phyloP scores from a whole-genome alignment of 2,329 filamentous ascomycete genomes.

The Exserohilum turcica region DNA sequence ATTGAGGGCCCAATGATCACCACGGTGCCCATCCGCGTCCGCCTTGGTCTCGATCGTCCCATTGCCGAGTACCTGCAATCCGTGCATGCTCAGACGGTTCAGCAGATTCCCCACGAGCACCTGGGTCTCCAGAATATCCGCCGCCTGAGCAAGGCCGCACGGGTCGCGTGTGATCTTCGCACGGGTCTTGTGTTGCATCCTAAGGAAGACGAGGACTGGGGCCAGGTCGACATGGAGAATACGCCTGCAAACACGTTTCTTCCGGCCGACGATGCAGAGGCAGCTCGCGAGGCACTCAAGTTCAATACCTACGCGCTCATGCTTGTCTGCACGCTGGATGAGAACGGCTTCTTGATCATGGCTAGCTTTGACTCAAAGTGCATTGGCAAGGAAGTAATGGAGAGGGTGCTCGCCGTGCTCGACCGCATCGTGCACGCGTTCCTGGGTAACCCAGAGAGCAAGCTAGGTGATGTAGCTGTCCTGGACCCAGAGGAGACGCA shows the following conservation, averaged over 20 bases:
- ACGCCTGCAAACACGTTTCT: constrained; percentile 59
- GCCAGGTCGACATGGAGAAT: constrained; percentile 21
- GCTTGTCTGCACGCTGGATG: constrained; percentile 66
- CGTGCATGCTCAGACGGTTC: constrained; percentile 62
- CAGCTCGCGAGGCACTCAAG: constrained; percentile 63
- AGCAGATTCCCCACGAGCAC: constrained; percentile 69
- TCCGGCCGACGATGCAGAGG: constrained; percentile 61
- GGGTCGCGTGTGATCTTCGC: constrained; percentile 42
- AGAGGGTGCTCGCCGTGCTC: constrained; percentile 60
- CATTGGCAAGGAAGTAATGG: constrained; percentile 58
- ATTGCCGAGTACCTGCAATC: constrained; percentile 60
- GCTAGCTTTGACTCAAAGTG: constrained; percentile 69
- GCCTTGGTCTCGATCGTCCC: constrained; percentile 50
- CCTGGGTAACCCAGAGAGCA: constrained; percentile 48
- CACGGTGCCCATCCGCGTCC: constrained; percentile 62
- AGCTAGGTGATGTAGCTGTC: constrained; percentile 36
- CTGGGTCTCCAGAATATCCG: constrained; percentile 66
- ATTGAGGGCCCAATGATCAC: constrained; percentile 67
- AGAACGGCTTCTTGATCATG: constrained; percentile 62
- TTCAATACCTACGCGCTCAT: constrained; percentile 67
- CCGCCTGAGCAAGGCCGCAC: constrained; percentile 41
- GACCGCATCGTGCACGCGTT: constrained; percentile 58
- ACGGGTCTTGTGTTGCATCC: constrained; percentile 48
- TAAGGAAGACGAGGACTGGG: constrained; percentile 35
- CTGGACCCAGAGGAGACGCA: constrained; percentile 36